Evolutionary conservation across 163 green algal genomes (phyloP), one percentile per base, ranked within the genome.

Genomic region (Volvox carteri): DNA sequence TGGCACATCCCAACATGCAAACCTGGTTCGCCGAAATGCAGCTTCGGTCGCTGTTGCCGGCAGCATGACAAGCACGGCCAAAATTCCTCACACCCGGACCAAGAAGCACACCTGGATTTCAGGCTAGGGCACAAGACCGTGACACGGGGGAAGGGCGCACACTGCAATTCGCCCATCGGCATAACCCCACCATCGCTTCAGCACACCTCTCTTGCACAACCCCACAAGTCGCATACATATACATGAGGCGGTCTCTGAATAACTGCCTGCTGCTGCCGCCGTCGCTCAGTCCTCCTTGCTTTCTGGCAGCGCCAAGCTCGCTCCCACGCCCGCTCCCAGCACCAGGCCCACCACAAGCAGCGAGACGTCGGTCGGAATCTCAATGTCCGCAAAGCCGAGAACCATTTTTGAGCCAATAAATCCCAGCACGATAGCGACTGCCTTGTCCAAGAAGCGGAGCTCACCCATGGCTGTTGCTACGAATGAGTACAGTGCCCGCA

Each of bases 351-450:
- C 96, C 18, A 98, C 86, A 3, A 94, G 89, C 79, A 99, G 86
- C 48, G 93, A 97, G 19, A 94, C 67, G 48, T 95, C 90, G 1
- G 97, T 99, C 21, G 94, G 91, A 25, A 99, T 92, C 28, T 96
- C 72, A 23, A 95, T 87, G 7, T 95, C 97, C 0, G 39, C 87
- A 92, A 97, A 98, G 39, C 97, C 94, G 1, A 92, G 89, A 14
- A 98, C 70, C 93, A 99, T 98, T 93, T 99, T 99, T 7, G 91
- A 84, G 6, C 97, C 96, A 76, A 99, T 96, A 90, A 98, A 99
- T 2, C 92, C 97, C 42, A 99, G 93, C 42, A 98, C 97, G 28
- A 97, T 4, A 4, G 96, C 96, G 37, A 99, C 96, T 19, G 96
- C 90, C 88, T 98, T 98, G 88, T 98, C 96, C 28, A 98, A 86